phyloP scores from a whole-genome alignment of 1,139 yeast species.

The Lodderomyces margitis region DNA sequence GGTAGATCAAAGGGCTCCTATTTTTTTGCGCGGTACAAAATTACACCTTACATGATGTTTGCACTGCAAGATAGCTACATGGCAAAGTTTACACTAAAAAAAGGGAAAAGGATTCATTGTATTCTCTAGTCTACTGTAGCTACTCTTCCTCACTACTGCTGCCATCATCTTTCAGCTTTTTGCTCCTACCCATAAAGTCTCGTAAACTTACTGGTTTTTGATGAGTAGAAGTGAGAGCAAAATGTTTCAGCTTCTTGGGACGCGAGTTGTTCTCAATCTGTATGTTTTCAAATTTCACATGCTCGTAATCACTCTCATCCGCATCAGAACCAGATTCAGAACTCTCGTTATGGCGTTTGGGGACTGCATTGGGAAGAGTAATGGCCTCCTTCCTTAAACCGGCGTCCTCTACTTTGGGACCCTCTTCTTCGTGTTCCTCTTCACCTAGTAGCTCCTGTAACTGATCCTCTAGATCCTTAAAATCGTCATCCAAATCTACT shows the following conservation, averaged over 20 bases:
- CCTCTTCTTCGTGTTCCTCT: conserved; percentile 9
- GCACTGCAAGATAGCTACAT: too few species aligned
- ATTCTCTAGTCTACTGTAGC: too few species aligned
- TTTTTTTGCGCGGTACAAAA: too few species aligned
- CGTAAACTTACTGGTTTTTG: conserved; percentile 40
- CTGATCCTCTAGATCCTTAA: conserved; percentile 45
- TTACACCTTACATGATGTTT: too few species aligned
- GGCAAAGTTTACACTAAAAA: too few species aligned
- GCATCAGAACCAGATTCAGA: conserved; percentile 12
- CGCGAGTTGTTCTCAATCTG: conserved; percentile 22
- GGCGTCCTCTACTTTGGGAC: conserved; percentile 24
- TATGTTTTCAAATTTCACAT: conserved; percentile 21
- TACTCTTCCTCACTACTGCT: conserved; percentile 48
- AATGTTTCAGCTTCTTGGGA: not conserved
- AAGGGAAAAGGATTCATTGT: too few species aligned
- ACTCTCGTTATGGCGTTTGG: conserved; percentile 4
- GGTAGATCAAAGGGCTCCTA: too few species aligned
- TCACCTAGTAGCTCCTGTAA: conserved; percentile 41
- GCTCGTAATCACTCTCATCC: conserved; percentile 32
- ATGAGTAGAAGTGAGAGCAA: not conserved
- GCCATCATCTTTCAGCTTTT: conserved; percentile 27
- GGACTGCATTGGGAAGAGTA: not conserved
- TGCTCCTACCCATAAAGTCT: conserved; percentile 34
- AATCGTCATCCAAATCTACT: conserved; percentile 35
- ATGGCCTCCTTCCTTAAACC: conserved; percentile 16